phyloP scores from a whole-genome alignment of 2,329 filamentous ascomycete species.

The Xylariales sp. region DNA sequence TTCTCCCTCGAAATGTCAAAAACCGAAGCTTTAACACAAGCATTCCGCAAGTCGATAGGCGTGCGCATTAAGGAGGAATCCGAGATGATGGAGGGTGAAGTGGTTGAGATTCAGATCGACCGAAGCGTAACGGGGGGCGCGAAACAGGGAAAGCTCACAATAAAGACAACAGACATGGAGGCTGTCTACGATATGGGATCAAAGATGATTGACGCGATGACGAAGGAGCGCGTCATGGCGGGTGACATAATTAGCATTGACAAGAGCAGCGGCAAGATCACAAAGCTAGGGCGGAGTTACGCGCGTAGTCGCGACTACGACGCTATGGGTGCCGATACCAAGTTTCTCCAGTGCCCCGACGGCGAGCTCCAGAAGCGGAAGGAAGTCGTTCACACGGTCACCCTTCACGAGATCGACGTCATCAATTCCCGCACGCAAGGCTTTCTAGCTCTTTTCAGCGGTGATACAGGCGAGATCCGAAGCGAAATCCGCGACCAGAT shows the following conservation, averaged over 20 bases:
- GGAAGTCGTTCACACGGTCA: conserved; percentile 96
- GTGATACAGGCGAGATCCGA: conserved; percentile 96
- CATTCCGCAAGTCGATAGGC: conserved; percentile 98
- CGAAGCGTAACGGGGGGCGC: conserved; percentile 94
- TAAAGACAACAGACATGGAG: conserved; percentile 99
- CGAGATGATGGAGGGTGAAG: conserved; percentile 98
- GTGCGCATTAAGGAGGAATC: conserved; percentile 99
- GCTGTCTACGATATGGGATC: conserved; percentile 99
- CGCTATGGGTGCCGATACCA: conserved; percentile 98
- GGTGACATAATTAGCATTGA: conserved; percentile 99
- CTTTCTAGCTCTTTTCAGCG: conserved; percentile 95
- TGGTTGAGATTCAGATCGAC: conserved; percentile 98
- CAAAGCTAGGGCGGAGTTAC: conserved; percentile 94
- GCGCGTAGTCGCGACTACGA: conserved; percentile 97
- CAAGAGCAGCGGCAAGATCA: conserved; percentile 98
- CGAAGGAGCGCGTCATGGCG: conserved; percentile 98
- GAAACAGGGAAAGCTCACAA: conserved; percentile 98
- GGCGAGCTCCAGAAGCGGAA: conserved; percentile 97
- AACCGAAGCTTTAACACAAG: conserved; percentile 96
- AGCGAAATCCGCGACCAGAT: conserved; percentile 98
- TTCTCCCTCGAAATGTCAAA: conserved; percentile 99
- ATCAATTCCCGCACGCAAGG: conserved; percentile 99
- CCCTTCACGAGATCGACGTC: conserved; percentile 97
- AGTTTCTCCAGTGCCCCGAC: conserved; percentile 97
- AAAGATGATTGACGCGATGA: conserved; percentile 99